Evolutionary conservation across 2,329 filamentous ascomycete species (phyloP), one percentile per base, ranked within the genome.

Genomic region (Cladophialophora yegresii): DNA sequence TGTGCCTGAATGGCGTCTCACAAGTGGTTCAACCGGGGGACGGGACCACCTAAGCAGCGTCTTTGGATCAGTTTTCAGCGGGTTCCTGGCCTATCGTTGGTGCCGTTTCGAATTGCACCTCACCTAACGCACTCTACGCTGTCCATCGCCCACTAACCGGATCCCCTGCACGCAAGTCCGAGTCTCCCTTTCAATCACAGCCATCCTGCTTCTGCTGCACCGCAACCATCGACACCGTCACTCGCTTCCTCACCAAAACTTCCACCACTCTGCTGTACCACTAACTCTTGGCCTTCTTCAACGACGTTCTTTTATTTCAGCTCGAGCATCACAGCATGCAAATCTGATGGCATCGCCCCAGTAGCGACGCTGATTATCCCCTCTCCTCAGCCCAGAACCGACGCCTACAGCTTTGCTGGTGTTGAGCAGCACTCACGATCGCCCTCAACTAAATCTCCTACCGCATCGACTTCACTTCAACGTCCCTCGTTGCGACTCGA

Each of bases 101-200:
- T 49, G 56, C 40, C 58, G 65, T 67, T 67, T 67, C 62, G 62
- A 64, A 62, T 64, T 64, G 61, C 61, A 55, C 65, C 62, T 67
- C 64, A 58, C 43, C 56, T 43, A 49, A 23, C 55, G 40, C 28
- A 51, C 45, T 28, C 56, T 59, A 58, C 45, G 49, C 20, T 49
- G 55, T 33, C 40, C 55, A 16, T 8, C 26, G 20, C 28, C 57
- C 57, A 20, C 57, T 51, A 59, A 59, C 16, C 40, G 45, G 28
- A 32, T 33, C 57, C 47, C 47, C 23, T 22, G 47, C 23, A 22
- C 47, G 47, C 47, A 28, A 50, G 47, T 59, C 57, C 57, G 57
- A 59, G 23, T 62, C 63, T 65, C 60, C 66, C 66, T 65, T 65
- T 63, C 66, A 54, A 65, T 67, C 63, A 65, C 66, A 58, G 54